Conservation (phyloP, 805 yeast species). For the Candida coleopterorum region DNA sequence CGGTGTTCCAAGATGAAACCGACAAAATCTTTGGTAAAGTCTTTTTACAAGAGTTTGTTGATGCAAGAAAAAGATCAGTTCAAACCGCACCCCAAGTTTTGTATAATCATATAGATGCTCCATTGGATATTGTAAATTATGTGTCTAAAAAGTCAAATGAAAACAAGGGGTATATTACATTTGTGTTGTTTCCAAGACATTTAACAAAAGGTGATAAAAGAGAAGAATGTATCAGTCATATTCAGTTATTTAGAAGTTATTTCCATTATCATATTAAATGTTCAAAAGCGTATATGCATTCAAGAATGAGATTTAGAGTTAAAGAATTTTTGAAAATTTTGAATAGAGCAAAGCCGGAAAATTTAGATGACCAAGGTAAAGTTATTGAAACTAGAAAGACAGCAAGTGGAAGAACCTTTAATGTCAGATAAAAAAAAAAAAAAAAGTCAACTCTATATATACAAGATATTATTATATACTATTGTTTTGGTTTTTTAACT, state of each 20-base stretch:
- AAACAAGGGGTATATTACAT: constrained; percentile 52
- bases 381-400: constrained; percentile 52
- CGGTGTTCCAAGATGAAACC: constrained; percentile 93
- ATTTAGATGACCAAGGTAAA: constrained; percentile 62
- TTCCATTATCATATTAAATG: constrained; percentile 99
- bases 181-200: constrained; percentile 82
- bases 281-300: constrained; percentile 96
- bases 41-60: constrained; percentile 89
- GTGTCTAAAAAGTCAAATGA: constrained; percentile 36
- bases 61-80: constrained; percentile 90
- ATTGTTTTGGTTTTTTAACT: constrained; percentile 67
- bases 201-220: constrained; percentile 56
- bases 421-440: constrained; percentile 15
- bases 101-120: constrained; percentile 87
- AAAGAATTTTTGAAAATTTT: constrained; percentile 90
- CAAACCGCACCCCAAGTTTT: constrained; percentile 98
- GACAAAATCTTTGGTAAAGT: constrained; percentile 89
- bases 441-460: background rate
- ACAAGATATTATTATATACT: too few relatives aligned
- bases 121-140: constrained; percentile 57
- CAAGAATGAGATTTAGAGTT: constrained; percentile 96
- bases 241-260: constrained; percentile 89
- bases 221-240: constrained; percentile 86
- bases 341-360: constrained; percentile 95
- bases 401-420: constrained; percentile 69